Percentiles rank a stretch among this genome's conserved stretches.
Evolutionary conservation across 257 asterid genomes (phyloP).

Genomic region (Solanum habrochaites): DNA sequence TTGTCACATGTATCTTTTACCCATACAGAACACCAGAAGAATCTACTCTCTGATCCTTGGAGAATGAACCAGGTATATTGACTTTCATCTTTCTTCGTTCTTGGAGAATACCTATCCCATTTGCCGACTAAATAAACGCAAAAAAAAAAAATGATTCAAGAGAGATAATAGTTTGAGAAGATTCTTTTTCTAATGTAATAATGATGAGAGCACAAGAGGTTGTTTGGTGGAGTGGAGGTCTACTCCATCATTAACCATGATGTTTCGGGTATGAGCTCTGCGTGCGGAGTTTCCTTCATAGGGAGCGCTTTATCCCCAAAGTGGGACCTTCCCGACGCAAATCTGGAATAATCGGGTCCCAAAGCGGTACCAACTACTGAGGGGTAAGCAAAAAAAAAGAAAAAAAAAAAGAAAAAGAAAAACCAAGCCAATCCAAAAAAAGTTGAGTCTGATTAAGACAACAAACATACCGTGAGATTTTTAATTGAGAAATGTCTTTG

Average conservation of each 20-base stretch:
- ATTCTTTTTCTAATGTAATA: background rate
- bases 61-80: conserved; percentile 87
- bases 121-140: background rate
- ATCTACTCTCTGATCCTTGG: conserved; percentile 87
- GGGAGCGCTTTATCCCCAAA: background rate
- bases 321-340: background rate
- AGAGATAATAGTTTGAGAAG: background rate
- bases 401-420: background rate
- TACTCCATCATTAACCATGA: background rate
- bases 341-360: background rate
- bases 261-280: background rate
- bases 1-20: background rate
- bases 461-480: background rate
- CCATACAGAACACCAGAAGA: conserved; percentile 75
- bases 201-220: background rate
- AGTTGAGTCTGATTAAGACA: background rate
- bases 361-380: background rate
- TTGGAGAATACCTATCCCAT: background rate
- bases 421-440: background rate
- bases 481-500: background rate
- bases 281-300: background rate
- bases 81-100: background rate
- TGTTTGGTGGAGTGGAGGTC: background rate
- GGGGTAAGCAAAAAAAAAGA: background rate
- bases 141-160: background rate